Evolutionary conservation across 2,329 filamentous ascomycete genomes (phyloP), one percentile per base, ranked within the genome.

Genomic region (Trichoderma simmonsii): DNA sequence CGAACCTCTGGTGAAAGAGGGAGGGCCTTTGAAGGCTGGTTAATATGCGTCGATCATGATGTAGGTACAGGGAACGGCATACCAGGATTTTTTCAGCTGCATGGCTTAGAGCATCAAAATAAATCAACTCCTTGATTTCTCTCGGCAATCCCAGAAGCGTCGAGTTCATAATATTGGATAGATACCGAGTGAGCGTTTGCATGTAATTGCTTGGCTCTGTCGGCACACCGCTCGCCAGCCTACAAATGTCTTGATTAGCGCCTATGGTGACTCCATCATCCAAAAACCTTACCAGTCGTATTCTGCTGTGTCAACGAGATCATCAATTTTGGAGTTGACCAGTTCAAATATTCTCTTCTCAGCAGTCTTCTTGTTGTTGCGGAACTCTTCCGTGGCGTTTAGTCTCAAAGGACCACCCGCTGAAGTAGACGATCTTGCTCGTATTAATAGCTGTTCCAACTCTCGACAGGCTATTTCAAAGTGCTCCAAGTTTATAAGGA

Each of bases 291-390:
- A 90, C 92, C 96, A 99, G 80, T 98, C 94, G 79, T 99, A 99
- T 82, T 99, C 96, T 36, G 96, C 95, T 0, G 95, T 98, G 77
- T 98, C 95, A 70, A 99, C 93, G 12, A 99, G 88, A 79, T 99
- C 96, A 78, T 98, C 95, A 77, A 99, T 98, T 84, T 99, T 99
- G 71, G 93, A 97, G 83, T 99, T 98, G 74, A 99, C 96, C 0
- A 99, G 88, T 82, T 99, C 97, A 79, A 99, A 99, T 72, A 99
- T 98, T 39, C 97, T 92, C 83, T 98, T 97, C 79, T 98, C 95
- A 0, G 96, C 96, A 1, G 92, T 94, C 83, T 98, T 98, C 83
- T 98, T 98, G 79, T 97, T 95, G 77, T 88, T 91, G 54, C 90
- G 88, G 81, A 99, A 99, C 73, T 93, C 89, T 75, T 94, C 92